These are phyloP conservation scores for Madurella fahalii DNA, from an alignment of 2,329 filamentous ascomycete species.

Conservation along the genomic window DNA sequence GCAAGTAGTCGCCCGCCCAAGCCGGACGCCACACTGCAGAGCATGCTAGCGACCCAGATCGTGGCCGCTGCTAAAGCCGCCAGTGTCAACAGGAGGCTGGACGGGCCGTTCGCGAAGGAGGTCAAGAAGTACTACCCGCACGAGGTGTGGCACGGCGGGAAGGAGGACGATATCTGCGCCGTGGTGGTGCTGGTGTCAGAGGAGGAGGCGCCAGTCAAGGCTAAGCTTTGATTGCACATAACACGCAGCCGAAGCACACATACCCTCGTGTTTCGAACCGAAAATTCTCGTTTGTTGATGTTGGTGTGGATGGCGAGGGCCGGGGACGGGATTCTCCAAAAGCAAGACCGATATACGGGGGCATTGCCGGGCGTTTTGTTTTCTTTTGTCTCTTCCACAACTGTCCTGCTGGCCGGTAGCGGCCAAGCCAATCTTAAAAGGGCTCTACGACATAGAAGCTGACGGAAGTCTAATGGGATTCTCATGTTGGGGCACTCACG, in stretches of 20 bases:
- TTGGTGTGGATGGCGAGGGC: too few relatives aligned
- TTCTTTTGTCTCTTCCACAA: neutral
- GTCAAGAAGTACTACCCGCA: conserved; percentile 82
- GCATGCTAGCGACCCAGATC: conserved; percentile 72
- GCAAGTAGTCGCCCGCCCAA: neutral
- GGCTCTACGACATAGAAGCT: neutral
- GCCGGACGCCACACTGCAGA: conserved; percentile 59
- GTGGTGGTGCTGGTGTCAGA: conserved; percentile 75
- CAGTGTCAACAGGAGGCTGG: conserved; percentile 73
- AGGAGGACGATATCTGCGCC: conserved; percentile 92
- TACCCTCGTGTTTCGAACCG: neutral
- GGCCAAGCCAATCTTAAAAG: neutral
- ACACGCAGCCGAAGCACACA: neutral
- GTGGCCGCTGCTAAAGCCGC: conserved; percentile 79
- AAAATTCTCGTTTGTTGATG: neutral
- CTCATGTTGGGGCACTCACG: neutral
- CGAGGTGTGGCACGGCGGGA: conserved; percentile 86
- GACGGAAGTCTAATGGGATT: neutral
- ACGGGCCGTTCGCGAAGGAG: conserved; percentile 93
- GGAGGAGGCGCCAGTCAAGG: conserved; percentile 36
- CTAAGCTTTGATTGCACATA: conserved; percentile 29
- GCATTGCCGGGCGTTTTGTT: neutral
- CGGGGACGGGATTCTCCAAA: too few relatives aligned
- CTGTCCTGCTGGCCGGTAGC: neutral
- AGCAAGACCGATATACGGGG: neutral